phyloP scores from a whole-genome alignment of 768 basidiomycete species.

The Mycena galericulata region DNA sequence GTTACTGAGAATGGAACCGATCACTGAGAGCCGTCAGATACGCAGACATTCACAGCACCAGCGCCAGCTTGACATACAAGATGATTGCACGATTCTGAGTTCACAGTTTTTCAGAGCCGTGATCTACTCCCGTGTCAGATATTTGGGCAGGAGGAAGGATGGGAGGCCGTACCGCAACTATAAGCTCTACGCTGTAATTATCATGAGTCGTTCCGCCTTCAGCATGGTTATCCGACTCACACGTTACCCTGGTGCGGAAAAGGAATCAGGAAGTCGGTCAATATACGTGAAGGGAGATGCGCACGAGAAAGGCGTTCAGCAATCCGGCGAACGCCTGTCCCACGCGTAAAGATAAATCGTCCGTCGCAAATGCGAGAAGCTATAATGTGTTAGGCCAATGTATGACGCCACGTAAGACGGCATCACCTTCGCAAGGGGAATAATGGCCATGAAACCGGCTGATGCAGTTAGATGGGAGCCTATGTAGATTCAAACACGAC shows the following conservation, averaged over 20 bases:
- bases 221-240: constrained; percentile 4
- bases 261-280: not conserved
- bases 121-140: constrained; percentile 15
- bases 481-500: too few relatives aligned
- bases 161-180: constrained; percentile 63
- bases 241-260: constrained; percentile 36
- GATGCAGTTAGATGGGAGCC: constrained; percentile 4
- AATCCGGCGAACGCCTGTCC: constrained; percentile 73
- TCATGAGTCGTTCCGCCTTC: not conserved
- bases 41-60: not conserved
- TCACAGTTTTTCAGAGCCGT: constrained; percentile 46
- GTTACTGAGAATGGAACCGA: constrained; percentile 75
- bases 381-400: constrained; percentile 35
- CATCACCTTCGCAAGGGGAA: constrained; percentile 69
- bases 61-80: constrained; percentile 57
- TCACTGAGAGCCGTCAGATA: constrained; percentile 50
- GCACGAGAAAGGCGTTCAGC: constrained; percentile 72
- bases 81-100: constrained; percentile 69
- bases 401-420: not conserved
- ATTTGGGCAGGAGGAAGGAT: not conserved
- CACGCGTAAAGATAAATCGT: constrained; percentile 71
- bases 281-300: not conserved
- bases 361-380: constrained; percentile 74
- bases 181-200: constrained; percentile 50
- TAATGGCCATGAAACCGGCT: constrained; percentile 71